Percentiles rank a stretch among this genome's conserved stretches.
Evolutionary conservation across 192 early-diverging fungal genomes (phyloP).

Genomic region (Obelidium mucronatum): DNA sequence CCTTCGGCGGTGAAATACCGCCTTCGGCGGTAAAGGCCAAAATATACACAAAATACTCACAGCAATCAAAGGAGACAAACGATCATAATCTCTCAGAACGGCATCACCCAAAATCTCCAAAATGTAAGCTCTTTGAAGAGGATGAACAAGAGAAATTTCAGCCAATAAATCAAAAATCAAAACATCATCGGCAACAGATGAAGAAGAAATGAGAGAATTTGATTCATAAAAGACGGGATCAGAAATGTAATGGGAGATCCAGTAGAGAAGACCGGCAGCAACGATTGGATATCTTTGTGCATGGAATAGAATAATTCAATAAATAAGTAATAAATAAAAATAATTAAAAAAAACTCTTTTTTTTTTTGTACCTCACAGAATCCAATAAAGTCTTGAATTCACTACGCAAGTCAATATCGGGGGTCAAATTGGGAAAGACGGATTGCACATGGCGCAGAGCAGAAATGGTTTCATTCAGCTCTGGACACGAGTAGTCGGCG

Average conservation of each 20-base stretch:
- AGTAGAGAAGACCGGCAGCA: conserved; percentile 17
- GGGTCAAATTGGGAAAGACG: conserved; percentile 26
- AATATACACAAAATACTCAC: no score
- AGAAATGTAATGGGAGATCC: conserved; percentile 22
- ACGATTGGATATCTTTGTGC: conserved; percentile 26
- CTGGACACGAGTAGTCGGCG: not conserved
- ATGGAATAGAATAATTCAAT: not conserved
- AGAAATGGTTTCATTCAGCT: conserved; percentile 10
- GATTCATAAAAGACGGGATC: conserved; percentile 33
- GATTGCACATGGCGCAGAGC: conserved; percentile 3
- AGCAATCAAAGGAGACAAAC: conserved; percentile 23
- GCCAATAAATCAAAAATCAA: conserved; percentile 34
- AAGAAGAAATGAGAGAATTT: conserved; percentile 1
- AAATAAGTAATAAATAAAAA: no score
- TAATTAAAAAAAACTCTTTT: no score
- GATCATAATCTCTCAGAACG: conserved; percentile 28
- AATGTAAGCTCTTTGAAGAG: conserved; percentile 22
- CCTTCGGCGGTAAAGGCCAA: no score
- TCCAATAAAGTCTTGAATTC: conserved; percentile 29
- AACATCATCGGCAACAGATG: not conserved
- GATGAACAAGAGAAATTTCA: conserved; percentile 33
- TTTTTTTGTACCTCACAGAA: not conserved
- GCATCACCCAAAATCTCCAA: conserved; percentile 25
- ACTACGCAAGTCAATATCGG: conserved; percentile 31
- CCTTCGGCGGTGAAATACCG: no score